Percentiles rank a stretch among this genome's conserved stretches.
Conservation (phyloP, 768 basidiomycete species). For the Pisolithus microcarpus region DNA sequence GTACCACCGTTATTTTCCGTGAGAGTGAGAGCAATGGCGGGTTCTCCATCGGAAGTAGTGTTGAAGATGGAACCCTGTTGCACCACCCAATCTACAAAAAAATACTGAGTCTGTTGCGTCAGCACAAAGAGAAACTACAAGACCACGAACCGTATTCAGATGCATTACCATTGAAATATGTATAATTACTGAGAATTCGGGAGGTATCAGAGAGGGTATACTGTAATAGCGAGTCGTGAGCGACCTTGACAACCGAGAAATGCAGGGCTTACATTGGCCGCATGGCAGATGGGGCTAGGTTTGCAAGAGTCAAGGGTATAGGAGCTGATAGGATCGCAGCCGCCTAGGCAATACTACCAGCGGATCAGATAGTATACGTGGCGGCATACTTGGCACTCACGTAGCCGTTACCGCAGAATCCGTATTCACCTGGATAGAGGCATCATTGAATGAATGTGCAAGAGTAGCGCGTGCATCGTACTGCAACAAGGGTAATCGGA, state of each 20-base stretch:
- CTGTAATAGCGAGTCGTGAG: conserved; percentile 26
- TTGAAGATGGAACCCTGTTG: conserved; percentile 62
- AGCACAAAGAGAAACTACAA: not conserved
- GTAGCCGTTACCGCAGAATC: conserved; percentile 42
- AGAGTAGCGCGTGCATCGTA: conserved; percentile 18
- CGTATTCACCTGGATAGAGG: conserved; percentile 38
- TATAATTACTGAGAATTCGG: conserved; percentile 58
- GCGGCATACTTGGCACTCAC: conserved; percentile 19
- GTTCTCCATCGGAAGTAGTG: conserved; percentile 47
- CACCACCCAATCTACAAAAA: conserved; percentile 60
- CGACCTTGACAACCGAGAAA: not conserved
- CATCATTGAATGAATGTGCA: not conserved
- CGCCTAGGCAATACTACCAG: conserved; percentile 69
- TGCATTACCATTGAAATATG: conserved; percentile 68
- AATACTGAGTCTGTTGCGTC: not conserved
- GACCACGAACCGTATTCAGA: conserved; percentile 49
- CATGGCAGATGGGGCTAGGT: conserved; percentile 67
- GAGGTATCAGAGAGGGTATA: conserved; percentile 58
- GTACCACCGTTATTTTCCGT: conserved; percentile 71
- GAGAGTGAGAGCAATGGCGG: conserved; percentile 62
- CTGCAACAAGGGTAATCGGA: conserved; percentile 39
- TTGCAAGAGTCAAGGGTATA: conserved; percentile 55
- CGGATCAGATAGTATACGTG: conserved; percentile 6
- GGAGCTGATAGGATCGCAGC: conserved; percentile 78
- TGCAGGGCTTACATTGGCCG: conserved; percentile 40